Percentiles rank a stretch among this genome's conserved stretches.
These are phyloP conservation scores for Ophiostoma ulmi DNA, from an alignment of 2,329 filamentous ascomycete species.

Conservation along the genomic window DNA sequence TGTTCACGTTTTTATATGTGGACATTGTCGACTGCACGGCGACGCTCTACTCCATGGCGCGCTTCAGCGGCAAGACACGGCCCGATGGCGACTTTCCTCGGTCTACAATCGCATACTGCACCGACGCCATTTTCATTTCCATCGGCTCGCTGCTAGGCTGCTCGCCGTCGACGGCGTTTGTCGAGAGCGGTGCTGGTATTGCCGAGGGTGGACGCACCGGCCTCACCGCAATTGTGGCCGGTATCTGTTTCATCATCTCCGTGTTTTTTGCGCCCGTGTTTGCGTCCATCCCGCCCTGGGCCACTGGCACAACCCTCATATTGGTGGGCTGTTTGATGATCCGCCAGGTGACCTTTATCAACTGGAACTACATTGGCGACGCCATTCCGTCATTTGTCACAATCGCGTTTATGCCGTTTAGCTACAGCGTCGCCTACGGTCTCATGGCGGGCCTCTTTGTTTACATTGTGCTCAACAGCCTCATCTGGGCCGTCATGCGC, in stretches of 20 bases:
- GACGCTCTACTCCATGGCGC: conserved; percentile 76
- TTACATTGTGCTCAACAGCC: conserved; percentile 46
- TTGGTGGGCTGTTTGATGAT: conserved; percentile 75
- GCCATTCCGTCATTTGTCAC: conserved; percentile 71
- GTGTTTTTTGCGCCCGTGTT: conserved; percentile 74
- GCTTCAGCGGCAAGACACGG: conserved; percentile 57
- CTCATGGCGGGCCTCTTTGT: conserved; percentile 61
- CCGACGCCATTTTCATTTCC: conserved; percentile 65
- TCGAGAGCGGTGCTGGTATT: conserved; percentile 71
- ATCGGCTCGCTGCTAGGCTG: conserved; percentile 64
- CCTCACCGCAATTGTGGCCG: conserved; percentile 63
- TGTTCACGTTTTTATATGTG: conserved; percentile 74
- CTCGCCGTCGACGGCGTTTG: conserved; percentile 68
- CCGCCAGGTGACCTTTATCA: conserved; percentile 66
- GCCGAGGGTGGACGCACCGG: conserved; percentile 70
- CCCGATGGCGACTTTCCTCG: conserved; percentile 75
- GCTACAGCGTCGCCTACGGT: conserved; percentile 72
- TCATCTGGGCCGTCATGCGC: conserved; percentile 44
- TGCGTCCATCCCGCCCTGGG: conserved; percentile 72
- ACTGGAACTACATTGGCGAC: conserved; percentile 72
- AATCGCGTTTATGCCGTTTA: conserved; percentile 70
- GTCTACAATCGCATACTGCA: conserved; percentile 72
- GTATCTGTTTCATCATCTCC: conserved; percentile 64
- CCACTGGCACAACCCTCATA: conserved; percentile 67
- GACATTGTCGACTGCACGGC: conserved; percentile 75